A percentile compares a stretch with the other conserved stretches of the same genome.
These are phyloP conservation scores for Penicillium crustosum DNA, from an alignment of 2,329 filamentous ascomycete genomes.

Conservation along the genomic window DNA sequence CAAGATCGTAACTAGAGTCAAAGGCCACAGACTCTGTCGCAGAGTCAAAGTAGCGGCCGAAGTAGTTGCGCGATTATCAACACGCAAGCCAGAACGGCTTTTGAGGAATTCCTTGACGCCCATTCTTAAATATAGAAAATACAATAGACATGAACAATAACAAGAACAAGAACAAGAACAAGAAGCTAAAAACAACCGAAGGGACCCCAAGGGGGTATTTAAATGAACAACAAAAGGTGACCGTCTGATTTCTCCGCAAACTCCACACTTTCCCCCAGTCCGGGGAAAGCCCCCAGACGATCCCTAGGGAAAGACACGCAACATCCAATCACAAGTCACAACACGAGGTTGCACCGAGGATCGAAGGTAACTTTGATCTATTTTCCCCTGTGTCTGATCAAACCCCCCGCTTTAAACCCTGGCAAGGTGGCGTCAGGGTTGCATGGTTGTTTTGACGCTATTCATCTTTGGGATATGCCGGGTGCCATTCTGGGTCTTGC, in stretches of 20 bases:
- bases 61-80: constrained; percentile 40
- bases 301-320: background rate
- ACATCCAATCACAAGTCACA: background rate
- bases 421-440: constrained; percentile 7
- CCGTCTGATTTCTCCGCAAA: constrained; percentile 8
- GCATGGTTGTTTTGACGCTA: constrained; percentile 3
- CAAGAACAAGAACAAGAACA: background rate
- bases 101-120: constrained; percentile 31
- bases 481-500: background rate
- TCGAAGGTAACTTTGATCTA: background rate
- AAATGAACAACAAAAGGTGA: constrained; percentile 1
- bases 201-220: background rate
- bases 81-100: constrained; percentile 33
- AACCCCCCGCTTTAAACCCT: background rate
- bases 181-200: background rate
- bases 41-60: constrained; percentile 45
- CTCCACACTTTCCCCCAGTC: constrained; percentile 11
- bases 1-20: constrained; percentile 49
- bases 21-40: constrained; percentile 46
- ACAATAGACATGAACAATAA: background rate
- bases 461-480: background rate
- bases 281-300: constrained; percentile 8
- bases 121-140: constrained; percentile 21
- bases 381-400: background rate
- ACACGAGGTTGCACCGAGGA: background rate